phyloP scores from a whole-genome alignment of 768 basidiomycete genomes.

The Tricholoma sp. region DNA sequence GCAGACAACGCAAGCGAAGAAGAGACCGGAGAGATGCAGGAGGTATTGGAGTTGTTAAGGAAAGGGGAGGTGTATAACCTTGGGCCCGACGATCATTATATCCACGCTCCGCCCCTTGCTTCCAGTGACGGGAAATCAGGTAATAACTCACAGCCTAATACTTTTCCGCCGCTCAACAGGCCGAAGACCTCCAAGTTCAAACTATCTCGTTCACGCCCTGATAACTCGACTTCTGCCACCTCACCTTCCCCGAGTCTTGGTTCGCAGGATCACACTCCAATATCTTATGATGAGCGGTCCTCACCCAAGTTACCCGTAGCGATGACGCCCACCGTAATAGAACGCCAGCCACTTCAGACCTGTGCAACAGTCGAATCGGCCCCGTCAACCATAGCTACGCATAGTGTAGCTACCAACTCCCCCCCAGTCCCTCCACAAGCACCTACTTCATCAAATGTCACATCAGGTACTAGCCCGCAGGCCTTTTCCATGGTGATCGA shows the following conservation, averaged over 20 bases:
- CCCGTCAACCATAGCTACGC: slow-evolving; percentile 11
- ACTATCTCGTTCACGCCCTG: slow-evolving; percentile 30
- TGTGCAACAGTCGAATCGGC: slow-evolving; percentile 5
- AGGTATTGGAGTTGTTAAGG: slow-evolving; percentile 45
- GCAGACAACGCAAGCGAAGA: slow-evolving; percentile 54
- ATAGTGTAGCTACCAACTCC: slow-evolving; percentile 32
- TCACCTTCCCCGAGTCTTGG: slow-evolving; percentile 4
- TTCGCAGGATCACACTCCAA: slow-evolving; percentile 20
- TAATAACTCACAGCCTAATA: slow-evolving; percentile 6
- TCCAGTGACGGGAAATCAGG: background rate
- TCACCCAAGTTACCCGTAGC: slow-evolving; percentile 27
- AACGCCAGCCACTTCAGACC: slow-evolving; percentile 6
- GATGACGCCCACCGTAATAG: slow-evolving; percentile 5
- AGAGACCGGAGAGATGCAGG: slow-evolving; percentile 44
- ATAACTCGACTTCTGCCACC: slow-evolving; percentile 17
- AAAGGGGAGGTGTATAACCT: slow-evolving; percentile 50
- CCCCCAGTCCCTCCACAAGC: slow-evolving; percentile 31
- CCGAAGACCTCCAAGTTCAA: slow-evolving; percentile 48
- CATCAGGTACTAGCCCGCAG: background rate
- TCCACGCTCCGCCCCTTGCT: slow-evolving; percentile 17
- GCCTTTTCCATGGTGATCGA: slow-evolving; percentile 11
- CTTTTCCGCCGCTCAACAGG: slow-evolving; percentile 26
- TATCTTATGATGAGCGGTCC: slow-evolving; percentile 24
- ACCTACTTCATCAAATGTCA: slow-evolving; percentile 3
- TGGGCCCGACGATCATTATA: slow-evolving; percentile 39